Evolutionary conservation across 345 rosid genomes (phyloP), one percentile per base, ranked within the genome.

Genomic region (Eucalyptus pauciflora): DNA sequence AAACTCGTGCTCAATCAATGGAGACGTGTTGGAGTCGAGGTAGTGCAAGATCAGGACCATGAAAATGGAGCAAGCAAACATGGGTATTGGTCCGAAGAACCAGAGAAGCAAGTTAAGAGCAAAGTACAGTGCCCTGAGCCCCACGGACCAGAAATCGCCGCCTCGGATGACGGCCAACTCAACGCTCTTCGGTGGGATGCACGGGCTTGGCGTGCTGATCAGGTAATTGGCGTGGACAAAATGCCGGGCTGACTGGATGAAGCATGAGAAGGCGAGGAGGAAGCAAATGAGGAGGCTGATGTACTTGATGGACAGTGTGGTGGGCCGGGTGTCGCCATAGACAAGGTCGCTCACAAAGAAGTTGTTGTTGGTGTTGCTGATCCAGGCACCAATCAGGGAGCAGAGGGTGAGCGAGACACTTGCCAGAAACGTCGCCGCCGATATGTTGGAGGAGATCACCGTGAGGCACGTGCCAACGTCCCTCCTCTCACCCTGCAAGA

Each of bases 51-150:
- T 46, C 1, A 89, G 17, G 1, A 94, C 96, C 94, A 94, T 92
- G 58, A 94, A 31, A 49, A 94, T 41, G 29, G 98, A 95, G 22
- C 92, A 93, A 37, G 93, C 67, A 90, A 96, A 93, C 98, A 96
- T 96, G 1, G 98, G 99, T 14, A 96, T 93, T 5, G 98, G 98
- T 51, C 99, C 99, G 58, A 96, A 96, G 86, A 97, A 96, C 98
- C 99, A 96, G 24, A 94, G 90, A 67, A 96, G 88, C 86, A 97
- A 87, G 91, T 89, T 54, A 41, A 95, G 93, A 58, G 98, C 98
- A 89, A 96, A 94, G 89, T 96, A 97, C 31, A 95, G 90, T 41
- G 95, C 93, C 91, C 98, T 93, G 48, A 96, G 95, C 14, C 99
- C 98, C 2, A 95, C 69, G 20, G 94, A 94, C 98, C 98, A 96